These are phyloP conservation scores for Trichoderma sp. DNA, from an alignment of 2,329 filamentous ascomycete species.

Conservation along the genomic window DNA sequence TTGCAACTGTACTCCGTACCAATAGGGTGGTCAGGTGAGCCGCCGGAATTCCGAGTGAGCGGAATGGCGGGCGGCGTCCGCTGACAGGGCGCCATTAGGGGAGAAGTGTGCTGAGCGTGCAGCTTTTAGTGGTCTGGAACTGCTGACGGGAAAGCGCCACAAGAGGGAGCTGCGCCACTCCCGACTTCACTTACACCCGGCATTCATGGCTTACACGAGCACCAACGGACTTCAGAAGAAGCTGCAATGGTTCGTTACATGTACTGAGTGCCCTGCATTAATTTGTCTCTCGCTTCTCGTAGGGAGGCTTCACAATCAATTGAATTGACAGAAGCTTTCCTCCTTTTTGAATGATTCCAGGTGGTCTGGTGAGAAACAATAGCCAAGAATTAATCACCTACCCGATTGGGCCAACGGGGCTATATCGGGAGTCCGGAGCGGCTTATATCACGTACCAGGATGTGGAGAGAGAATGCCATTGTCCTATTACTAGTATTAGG, in stretches of 20 bases:
- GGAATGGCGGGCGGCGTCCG: background rate
- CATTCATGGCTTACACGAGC: background rate
- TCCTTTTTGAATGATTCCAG: background rate
- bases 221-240: background rate
- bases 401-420: background rate
- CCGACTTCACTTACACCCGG: background rate
- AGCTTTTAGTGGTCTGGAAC: background rate
- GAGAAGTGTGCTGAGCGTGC: background rate
- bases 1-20: background rate
- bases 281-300: background rate
- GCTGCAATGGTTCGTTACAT: background rate
- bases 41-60: background rate
- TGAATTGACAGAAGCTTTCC: background rate
- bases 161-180: background rate
- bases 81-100: background rate
- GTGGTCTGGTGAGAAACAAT: background rate
- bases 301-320: background rate
- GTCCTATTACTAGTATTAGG: background rate
- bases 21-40: background rate
- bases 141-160: background rate
- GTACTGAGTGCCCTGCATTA: background rate
- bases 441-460: background rate
- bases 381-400: background rate
- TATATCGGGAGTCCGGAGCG: background rate
- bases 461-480: background rate